Evolutionary conservation across 169 alveolate species (phyloP).

Genomic region (Perkinsus olseni): DNA sequence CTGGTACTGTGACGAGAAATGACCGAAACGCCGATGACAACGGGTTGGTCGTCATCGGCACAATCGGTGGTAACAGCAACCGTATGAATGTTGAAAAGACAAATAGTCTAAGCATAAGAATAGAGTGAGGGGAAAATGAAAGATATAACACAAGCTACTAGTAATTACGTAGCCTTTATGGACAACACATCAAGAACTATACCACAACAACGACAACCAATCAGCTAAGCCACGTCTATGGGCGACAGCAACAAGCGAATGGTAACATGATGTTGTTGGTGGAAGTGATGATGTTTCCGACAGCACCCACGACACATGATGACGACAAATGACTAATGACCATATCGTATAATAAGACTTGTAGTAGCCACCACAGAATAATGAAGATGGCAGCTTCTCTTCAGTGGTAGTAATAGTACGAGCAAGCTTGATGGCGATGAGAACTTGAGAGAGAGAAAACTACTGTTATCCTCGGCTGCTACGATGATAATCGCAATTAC

Average conservation of each 20-base stretch:
- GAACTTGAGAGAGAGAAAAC: too few species aligned
- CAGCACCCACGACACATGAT: background rate
- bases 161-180: background rate
- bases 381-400: background rate
- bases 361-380: too few species aligned
- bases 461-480: too few species aligned
- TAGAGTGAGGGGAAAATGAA: background rate
- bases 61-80: background rate
- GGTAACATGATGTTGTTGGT: background rate
- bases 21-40: background rate
- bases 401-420: background rate
- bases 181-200: background rate
- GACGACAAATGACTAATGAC: background rate
- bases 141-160: background rate
- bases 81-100: background rate
- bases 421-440: background rate
- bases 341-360: background rate
- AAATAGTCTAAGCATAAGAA: background rate
- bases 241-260: background rate
- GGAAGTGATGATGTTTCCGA: background rate
- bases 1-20: background rate
- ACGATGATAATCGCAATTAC: too few species aligned
- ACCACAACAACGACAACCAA: background rate
- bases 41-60: background rate
- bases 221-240: too few species aligned